These are phyloP conservation scores for Cladophialophora immunda DNA, from an alignment of 2,329 filamentous ascomycete genomes.

Conservation along the genomic window DNA sequence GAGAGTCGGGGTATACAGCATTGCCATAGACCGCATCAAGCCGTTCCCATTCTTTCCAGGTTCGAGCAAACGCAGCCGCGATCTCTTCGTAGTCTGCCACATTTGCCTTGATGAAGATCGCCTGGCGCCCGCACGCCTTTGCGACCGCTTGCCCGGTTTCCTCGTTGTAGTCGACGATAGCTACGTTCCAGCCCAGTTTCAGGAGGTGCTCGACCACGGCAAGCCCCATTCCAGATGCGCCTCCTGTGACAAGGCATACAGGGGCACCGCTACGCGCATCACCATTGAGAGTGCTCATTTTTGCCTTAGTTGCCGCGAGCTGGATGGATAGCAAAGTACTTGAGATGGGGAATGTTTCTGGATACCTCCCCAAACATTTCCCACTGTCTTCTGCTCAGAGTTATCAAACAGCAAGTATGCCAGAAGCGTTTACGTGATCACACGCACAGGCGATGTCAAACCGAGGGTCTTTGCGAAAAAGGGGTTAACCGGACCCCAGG, in stretches of 20 bases:
- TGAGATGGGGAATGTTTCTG: not conserved
- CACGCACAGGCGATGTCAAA: not conserved
- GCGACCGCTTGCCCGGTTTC: not conserved
- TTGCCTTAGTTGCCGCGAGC: not conserved
- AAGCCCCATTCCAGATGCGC: conserved; percentile 7
- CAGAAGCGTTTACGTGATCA: not conserved
- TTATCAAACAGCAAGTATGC: not conserved
- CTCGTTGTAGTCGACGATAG: conserved; percentile 5
- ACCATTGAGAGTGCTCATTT: not conserved
- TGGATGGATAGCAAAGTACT: not conserved
- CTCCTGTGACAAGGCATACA: conserved; percentile 1
- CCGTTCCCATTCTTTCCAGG: conserved; percentile 2
- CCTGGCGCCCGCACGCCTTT: not conserved
- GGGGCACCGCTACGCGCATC: not conserved
- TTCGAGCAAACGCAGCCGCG: not conserved
- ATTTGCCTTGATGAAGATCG: conserved; percentile 1
- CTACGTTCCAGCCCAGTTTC: conserved; percentile 6
- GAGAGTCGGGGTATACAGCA: conserved; percentile 13
- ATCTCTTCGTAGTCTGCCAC: conserved; percentile 11
- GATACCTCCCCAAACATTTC: not conserved
- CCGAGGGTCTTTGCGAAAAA: conserved; percentile 6
- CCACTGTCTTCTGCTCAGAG: not conserved
- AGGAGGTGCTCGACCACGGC: not conserved
- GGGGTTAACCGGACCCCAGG: not conserved
- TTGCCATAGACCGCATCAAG: conserved; percentile 6